A percentile compares a stretch with the other conserved stretches of the same genome.
Conservation (phyloP, 1,284 basidiomycete species). For the Cutaneotrichosporon arboriforme region DNA sequence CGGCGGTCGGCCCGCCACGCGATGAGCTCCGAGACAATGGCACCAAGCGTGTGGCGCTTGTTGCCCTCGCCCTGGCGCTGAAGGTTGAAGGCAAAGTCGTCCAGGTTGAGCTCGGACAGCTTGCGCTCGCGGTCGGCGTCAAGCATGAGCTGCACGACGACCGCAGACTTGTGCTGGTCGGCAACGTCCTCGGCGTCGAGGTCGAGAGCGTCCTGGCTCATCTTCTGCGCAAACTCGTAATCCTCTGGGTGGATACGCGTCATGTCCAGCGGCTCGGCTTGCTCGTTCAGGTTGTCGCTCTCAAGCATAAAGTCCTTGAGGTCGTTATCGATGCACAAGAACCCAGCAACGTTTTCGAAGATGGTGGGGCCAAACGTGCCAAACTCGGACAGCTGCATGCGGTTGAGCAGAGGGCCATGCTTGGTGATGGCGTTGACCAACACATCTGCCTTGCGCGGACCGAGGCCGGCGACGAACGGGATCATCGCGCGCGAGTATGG, state of each 20-base stretch:
- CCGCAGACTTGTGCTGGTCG: conserved; percentile 75
- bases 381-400: conserved; percentile 71
- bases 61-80: conserved; percentile 65
- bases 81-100: conserved; percentile 93
- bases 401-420: conserved; percentile 69
- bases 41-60: conserved; percentile 80
- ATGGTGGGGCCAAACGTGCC: conserved; percentile 76
- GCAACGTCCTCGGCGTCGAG: conserved; percentile 90
- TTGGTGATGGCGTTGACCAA: conserved; percentile 74
- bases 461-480: conserved; percentile 87
- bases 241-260: conserved; percentile 98
- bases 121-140: conserved; percentile 75
- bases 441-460: conserved; percentile 86
- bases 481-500: conserved; percentile 81
- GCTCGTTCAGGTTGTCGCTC: conserved; percentile 54
- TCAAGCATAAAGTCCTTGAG: conserved; percentile 54
- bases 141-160: conserved; percentile 81
- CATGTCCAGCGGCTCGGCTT: conserved; percentile 84
- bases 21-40: conserved; percentile 85
- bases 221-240: conserved; percentile 95
- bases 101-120: conserved; percentile 84
- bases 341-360: conserved; percentile 83
- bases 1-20: conserved; percentile 78
- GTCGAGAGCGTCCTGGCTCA: conserved; percentile 96
- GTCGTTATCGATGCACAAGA: conserved; percentile 75